A percentile compares a stretch with the other conserved stretches of the same genome.
phyloP scores from a whole-genome alignment of 257 asterid genomes.

The Marsdenia floribunda region DNA sequence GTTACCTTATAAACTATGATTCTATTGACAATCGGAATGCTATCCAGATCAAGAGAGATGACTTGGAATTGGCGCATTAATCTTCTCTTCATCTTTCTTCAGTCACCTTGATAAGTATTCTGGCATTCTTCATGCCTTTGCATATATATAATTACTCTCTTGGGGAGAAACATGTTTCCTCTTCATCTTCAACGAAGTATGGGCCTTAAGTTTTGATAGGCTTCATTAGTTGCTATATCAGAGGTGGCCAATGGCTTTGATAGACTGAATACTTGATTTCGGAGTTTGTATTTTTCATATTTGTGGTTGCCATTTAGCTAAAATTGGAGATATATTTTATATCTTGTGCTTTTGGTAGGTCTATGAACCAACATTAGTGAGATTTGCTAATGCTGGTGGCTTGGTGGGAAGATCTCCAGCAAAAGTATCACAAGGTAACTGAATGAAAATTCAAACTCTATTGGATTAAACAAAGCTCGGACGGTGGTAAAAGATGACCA shows the following conservation, averaged over 20 bases:
- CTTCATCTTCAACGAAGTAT: not conserved
- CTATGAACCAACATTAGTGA: constrained; percentile 71
- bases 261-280: not conserved
- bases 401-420: constrained; percentile 74
- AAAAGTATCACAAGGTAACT: constrained; percentile 77
- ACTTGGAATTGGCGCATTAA: not conserved
- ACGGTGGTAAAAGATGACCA: not conserved
- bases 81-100: not conserved
- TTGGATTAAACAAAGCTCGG: not conserved
- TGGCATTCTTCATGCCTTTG: not conserved
- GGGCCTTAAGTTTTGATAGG: not conserved
- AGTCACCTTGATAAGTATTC: not conserved
- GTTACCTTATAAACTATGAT: not conserved
- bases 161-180: not conserved
- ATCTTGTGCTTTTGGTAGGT: constrained; percentile 43
- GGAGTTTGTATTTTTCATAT: not conserved
- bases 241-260: not conserved
- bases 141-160: not conserved
- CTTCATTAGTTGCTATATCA: not conserved
- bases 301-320: not conserved
- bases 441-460: not conserved
- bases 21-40: not conserved
- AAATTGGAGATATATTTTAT: constrained; percentile 10
- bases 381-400: constrained; percentile 86
- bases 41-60: not conserved